These are phyloP conservation scores for Ambispora gerdemannii DNA, from an alignment of 192 early-diverging fungal species.

Conservation along the genomic window DNA sequence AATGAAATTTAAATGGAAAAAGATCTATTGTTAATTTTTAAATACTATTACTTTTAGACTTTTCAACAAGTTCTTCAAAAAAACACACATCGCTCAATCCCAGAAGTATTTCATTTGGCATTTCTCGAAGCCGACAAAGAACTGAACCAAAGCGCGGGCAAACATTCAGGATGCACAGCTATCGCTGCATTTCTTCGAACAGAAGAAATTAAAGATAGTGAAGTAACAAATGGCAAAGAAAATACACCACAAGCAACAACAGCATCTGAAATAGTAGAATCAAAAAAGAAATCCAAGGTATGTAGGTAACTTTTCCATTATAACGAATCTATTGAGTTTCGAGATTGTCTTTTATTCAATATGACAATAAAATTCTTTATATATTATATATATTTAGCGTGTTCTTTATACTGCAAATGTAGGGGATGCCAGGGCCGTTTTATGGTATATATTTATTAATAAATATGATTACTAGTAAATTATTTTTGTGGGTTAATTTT, in stretches of 20 bases:
- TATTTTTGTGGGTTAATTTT: neutral
- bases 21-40: no score
- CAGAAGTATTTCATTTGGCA: conserved; percentile 76
- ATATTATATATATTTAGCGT: conserved; percentile 58
- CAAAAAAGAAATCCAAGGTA: conserved; percentile 25
- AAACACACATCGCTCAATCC: conserved; percentile 57
- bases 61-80: conserved; percentile 62
- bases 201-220: conserved; percentile 34
- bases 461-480: neutral
- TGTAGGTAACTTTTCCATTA: no score
- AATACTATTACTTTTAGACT: conserved; percentile 47
- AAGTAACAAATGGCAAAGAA: conserved; percentile 32
- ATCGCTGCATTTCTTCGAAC: conserved; percentile 71
- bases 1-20: no score
- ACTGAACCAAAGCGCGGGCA: conserved; percentile 71
- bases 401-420: conserved; percentile 94
- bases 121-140: conserved; percentile 83
- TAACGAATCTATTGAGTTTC: no score
- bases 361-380: no score
- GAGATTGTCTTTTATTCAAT: no score
- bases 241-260: neutral
- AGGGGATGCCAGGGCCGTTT: conserved; percentile 94
- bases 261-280: neutral
- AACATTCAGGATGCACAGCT: conserved; percentile 90
- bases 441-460: conserved; percentile 54